These are phyloP conservation scores for Venturiaceae sp. DNA, from an alignment of 2,329 filamentous ascomycete species.

Conservation along the genomic window DNA sequence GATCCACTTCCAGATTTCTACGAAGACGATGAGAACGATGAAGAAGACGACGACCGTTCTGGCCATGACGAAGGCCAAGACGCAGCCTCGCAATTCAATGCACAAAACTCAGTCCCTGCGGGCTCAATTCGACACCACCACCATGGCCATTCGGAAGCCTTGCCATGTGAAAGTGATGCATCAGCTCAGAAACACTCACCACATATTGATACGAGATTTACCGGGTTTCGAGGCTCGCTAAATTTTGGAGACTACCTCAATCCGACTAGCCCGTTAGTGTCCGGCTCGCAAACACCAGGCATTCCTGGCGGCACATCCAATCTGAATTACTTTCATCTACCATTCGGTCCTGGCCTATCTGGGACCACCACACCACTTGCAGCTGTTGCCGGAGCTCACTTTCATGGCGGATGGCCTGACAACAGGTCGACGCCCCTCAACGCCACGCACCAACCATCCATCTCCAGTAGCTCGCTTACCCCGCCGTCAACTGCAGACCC, in stretches of 20 bases:
- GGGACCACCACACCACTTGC: conserved; percentile 72
- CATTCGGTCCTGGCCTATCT: conserved; percentile 60
- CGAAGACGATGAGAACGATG: conserved; percentile 56
- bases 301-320: conserved; percentile 63
- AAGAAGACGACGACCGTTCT: neutral
- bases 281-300: conserved; percentile 37
- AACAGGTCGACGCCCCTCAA: neutral
- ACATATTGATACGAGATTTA: conserved; percentile 15
- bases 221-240: conserved; percentile 4
- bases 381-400: conserved; percentile 64
- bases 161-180: conserved; percentile 5
- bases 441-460: conserved; percentile 12
- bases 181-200: conserved; percentile 30
- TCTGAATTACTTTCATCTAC: conserved; percentile 65
- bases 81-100: neutral
- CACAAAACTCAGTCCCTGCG: neutral
- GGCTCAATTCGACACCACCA: neutral
- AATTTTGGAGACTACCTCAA: neutral
- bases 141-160: neutral
- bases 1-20: conserved; percentile 96
- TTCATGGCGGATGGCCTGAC: conserved; percentile 40
- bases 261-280: neutral
- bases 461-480: conserved; percentile 36
- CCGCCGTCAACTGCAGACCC: conserved; percentile 36
- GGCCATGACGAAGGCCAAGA: neutral